Evolutionary conservation across 2,329 filamentous ascomycete species (phyloP), one percentile per base, ranked within the genome.

Genomic region (Microcyclosporella mali): DNA sequence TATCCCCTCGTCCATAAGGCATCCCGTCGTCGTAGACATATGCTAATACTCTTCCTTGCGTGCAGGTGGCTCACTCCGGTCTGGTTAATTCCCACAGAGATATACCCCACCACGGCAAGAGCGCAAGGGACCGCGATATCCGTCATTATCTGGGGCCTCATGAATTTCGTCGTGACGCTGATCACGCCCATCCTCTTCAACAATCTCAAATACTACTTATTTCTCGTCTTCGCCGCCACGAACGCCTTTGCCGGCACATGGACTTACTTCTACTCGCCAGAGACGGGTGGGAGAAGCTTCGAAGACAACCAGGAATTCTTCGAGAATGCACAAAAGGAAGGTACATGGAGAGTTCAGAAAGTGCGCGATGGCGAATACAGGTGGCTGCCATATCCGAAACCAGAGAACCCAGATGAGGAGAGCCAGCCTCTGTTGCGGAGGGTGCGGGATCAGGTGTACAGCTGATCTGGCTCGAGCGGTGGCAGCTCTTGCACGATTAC

Each of bases 231-330:
- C 46, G 71, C 70, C 0, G 69, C 51, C 2, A 78, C 74, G 0
- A 81, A 80, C 49, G 61, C 68, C 0, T 59, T 78, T 33, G 77
- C 77, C 0, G 77, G 74, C 1, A 52, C 69, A 18, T 76, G 71
- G 72, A 79, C 76, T 0, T 79, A 68, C 52, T 46, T 71, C 1
- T 71, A 69, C 43, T 57, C 64, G 6, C 77, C 77, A 0, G 77
- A 80, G 57, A 77, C 69, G 11, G 77, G 77, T 0, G 74, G 76
- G 0, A 57, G 78, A 18, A 74, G 70, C 37, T 81, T 80, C 47
- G 76, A 79, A 47, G 77, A 79, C 52, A 81, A 80, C 48, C 73
- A 77, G 56, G 64, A 70, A 40, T 80, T 79, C 60, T 81, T 80
- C 53, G 64, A 68, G 39, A 69, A 71, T 45, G 77, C 77, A 2